Conservation (phyloP, 192 early-diverging fungal genomes). For the Mortierella alpina region DNA sequence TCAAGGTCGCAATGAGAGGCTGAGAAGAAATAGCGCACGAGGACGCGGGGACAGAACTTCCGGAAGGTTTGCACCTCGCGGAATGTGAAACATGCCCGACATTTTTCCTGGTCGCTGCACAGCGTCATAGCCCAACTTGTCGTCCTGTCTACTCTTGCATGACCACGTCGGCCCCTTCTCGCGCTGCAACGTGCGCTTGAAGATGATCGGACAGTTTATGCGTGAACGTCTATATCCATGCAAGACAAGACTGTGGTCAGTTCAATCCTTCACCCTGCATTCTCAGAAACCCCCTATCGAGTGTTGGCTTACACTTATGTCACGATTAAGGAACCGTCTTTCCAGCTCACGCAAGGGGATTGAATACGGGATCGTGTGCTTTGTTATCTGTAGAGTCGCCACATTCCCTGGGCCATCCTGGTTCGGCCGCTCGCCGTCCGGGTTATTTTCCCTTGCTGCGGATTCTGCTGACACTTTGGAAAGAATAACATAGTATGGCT, state of each 20-base stretch:
- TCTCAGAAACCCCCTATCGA: background rate
- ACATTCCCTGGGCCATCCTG: background rate
- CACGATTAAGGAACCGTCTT: conserved; percentile 52
- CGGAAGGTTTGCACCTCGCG: too few species aligned
- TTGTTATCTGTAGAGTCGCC: conserved; percentile 23
- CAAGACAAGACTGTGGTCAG: background rate
- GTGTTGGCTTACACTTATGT: conserved; percentile 50
- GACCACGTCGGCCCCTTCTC: background rate
- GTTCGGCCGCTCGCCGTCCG: background rate
- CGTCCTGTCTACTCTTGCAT: background rate
- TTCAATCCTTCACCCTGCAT: background rate
- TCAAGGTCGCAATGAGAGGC: too few species aligned
- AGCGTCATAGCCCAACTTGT: background rate
- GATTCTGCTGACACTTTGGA: conserved; percentile 4
- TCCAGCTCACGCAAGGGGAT: conserved; percentile 54
- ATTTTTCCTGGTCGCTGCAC: too few species aligned
- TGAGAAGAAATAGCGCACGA: too few species aligned
- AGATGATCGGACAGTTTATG: conserved; percentile 31
- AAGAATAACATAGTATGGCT: conserved; percentile 60
- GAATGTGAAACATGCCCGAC: too few species aligned
- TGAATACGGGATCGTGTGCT: conserved; percentile 64
- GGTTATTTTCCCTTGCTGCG: conserved; percentile 4
- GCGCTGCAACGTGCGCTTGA: conserved; percentile 20
- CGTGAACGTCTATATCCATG: conserved; percentile 19
- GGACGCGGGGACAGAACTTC: too few species aligned